Conservation (phyloP, 768 basidiomycete genomes). For the Lactarius hatsudake region DNA sequence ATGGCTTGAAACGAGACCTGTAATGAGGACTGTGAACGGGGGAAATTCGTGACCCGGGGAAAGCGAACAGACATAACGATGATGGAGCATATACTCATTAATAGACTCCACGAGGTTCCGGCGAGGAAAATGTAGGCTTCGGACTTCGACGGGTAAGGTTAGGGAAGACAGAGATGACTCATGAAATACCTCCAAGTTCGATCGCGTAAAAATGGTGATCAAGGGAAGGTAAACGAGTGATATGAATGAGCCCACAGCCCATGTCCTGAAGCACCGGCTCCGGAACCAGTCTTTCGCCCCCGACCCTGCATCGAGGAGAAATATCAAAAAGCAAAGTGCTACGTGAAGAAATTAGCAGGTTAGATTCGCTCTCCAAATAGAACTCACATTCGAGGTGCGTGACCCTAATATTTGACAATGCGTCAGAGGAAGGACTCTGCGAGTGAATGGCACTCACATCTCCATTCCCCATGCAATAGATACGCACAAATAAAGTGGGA, state of each 20-base stretch:
- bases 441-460: conserved; percentile 48
- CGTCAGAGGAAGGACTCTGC: neutral
- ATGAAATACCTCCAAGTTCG: conserved; percentile 50
- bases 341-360: conserved; percentile 9
- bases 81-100: conserved; percentile 67
- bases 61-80: conserved; percentile 56
- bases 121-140: conserved; percentile 68
- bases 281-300: conserved; percentile 67
- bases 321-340: conserved; percentile 87
- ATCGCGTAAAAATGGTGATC: conserved; percentile 60
- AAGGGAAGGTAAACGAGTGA: conserved; percentile 67
- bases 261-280: conserved; percentile 68
- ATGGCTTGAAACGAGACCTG: conserved; percentile 65
- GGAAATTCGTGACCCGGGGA: conserved; percentile 17
- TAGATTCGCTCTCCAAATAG: neutral
- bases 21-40: conserved; percentile 13
- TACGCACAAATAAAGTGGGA: conserved; percentile 63
- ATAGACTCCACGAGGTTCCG: conserved; percentile 64
- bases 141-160: conserved; percentile 42
- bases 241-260: conserved; percentile 62
- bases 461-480: conserved; percentile 71
- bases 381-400: conserved; percentile 73
- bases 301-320: conserved; percentile 64
- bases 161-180: neutral
- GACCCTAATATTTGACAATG: conserved; percentile 43